Conservation (phyloP, 352 stramenopile species). For the Pythium rishiriense region DNA sequence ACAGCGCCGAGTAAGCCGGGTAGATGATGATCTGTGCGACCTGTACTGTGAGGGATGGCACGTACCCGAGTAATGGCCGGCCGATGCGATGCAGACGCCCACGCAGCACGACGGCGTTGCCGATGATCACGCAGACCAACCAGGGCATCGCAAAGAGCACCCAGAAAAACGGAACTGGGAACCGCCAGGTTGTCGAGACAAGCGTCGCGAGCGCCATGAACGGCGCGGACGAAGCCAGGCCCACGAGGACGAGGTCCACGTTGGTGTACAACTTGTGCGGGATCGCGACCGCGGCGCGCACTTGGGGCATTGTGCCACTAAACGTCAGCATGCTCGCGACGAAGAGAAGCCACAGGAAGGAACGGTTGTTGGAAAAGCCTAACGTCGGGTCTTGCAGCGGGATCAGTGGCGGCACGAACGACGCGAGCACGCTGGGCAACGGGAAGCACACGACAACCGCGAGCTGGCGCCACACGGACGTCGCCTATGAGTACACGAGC, state of each 20-base stretch:
- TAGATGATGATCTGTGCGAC: conserved; percentile 22
- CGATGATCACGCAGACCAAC: conserved; percentile 7
- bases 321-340: not conserved
- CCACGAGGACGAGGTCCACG: not conserved
- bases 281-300: conserved; percentile 1
- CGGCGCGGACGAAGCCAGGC: not conserved
- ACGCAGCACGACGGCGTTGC: conserved; percentile 14
- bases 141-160: conserved; percentile 1
- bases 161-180: conserved; percentile 23
- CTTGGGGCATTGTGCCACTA: not conserved
- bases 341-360: not conserved
- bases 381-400: conserved; percentile 6
- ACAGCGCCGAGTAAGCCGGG: conserved; percentile 14
- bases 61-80: conserved; percentile 2
- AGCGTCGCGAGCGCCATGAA: not conserved
- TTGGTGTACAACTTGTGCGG: conserved; percentile 2
- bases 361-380: not conserved
- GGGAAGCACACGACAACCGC: conserved; percentile 4
- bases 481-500: not conserved
- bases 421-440: not conserved
- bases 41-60: conserved; percentile 14
- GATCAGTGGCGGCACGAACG: not conserved
- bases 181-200: conserved; percentile 17
- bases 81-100: not conserved
- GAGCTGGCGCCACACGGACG: conserved; percentile 1